Percentiles rank a stretch among this genome's conserved stretches.
Evolutionary conservation across 768 basidiomycete species (phyloP).

Genomic region (Tephrocybe sp.): DNA sequence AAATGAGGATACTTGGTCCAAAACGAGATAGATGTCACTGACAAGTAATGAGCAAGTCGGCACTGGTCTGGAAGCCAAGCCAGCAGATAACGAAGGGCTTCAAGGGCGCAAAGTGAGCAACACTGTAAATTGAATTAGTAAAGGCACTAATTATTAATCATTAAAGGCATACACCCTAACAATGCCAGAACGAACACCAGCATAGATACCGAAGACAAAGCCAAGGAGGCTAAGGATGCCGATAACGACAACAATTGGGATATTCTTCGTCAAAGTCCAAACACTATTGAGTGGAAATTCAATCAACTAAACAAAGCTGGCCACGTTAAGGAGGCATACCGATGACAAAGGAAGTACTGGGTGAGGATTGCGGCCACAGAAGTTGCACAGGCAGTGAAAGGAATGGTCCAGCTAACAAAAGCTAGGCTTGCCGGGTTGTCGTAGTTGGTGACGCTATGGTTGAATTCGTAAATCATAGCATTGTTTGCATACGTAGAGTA

Average conservation of each 20-base stretch:
- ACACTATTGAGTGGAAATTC: constrained; percentile 27
- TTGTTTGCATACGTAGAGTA: background rate
- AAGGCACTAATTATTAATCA: background rate
- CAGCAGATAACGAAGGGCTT: constrained; percentile 44
- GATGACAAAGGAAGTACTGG: constrained; percentile 46
- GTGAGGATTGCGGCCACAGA: constrained; percentile 49
- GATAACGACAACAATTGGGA: constrained; percentile 35
- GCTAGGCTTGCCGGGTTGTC: constrained; percentile 35
- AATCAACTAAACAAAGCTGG: background rate
- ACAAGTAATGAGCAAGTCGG: constrained; percentile 49
- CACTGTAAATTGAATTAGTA: constrained; percentile 23
- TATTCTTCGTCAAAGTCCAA: constrained; percentile 34
- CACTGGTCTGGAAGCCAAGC: constrained; percentile 44
- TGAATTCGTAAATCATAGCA: constrained; percentile 4
- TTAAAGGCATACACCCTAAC: constrained; percentile 34
- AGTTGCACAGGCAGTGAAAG: constrained; percentile 48
- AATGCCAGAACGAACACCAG: constrained; percentile 43
- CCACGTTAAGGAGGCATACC: constrained; percentile 28
- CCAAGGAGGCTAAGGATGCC: constrained; percentile 36
- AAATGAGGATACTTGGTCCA: background rate
- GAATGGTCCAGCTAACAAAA: constrained; percentile 46
- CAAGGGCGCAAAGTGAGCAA: constrained; percentile 41
- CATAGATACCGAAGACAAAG: constrained; percentile 42
- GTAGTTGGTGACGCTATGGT: constrained; percentile 38
- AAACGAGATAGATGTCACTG: constrained; percentile 15